phyloP scores from a whole-genome alignment of 129 eudicot genomes.

The Centaurea solstitialis region DNA sequence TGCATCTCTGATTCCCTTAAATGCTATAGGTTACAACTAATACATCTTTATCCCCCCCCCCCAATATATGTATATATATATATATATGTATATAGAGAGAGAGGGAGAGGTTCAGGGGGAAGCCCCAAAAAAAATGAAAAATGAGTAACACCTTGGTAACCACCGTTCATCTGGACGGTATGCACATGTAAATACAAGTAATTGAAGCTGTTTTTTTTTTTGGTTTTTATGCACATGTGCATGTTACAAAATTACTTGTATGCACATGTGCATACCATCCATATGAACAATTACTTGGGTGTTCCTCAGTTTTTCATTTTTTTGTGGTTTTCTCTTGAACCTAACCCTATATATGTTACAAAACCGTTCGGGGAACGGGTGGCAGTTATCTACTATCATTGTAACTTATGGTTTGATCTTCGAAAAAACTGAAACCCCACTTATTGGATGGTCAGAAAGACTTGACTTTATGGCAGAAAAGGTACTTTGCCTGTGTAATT shows the following conservation, averaged over 20 bases:
- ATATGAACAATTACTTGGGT: too few species aligned
- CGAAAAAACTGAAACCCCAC: neutral
- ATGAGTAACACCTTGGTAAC: too few species aligned
- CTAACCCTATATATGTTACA: neutral
- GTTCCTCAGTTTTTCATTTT: too few species aligned
- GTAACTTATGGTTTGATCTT: neutral
- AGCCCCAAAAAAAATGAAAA: neutral
- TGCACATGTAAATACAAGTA: too few species aligned
- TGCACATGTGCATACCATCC: too few species aligned
- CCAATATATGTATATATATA: neutral
- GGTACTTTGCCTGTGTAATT: neutral
- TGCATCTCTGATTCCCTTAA: neutral
- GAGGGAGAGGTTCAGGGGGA: too few species aligned
- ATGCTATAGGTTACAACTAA: neutral
- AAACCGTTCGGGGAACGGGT: neutral
- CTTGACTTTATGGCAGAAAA: conserved; percentile 6
- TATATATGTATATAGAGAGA: too few species aligned
- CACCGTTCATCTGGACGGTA: too few species aligned
- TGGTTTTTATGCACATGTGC: too few species aligned
- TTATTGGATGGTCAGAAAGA: conserved; percentile 16
- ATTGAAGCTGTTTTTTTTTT: too few species aligned
- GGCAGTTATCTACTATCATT: neutral
- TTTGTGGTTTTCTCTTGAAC: too few species aligned
- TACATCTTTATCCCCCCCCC: neutral
- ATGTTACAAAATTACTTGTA: too few species aligned